phyloP scores from a whole-genome alignment of 1,284 basidiomycete genomes.

The Irpex rosettiformis region DNA sequence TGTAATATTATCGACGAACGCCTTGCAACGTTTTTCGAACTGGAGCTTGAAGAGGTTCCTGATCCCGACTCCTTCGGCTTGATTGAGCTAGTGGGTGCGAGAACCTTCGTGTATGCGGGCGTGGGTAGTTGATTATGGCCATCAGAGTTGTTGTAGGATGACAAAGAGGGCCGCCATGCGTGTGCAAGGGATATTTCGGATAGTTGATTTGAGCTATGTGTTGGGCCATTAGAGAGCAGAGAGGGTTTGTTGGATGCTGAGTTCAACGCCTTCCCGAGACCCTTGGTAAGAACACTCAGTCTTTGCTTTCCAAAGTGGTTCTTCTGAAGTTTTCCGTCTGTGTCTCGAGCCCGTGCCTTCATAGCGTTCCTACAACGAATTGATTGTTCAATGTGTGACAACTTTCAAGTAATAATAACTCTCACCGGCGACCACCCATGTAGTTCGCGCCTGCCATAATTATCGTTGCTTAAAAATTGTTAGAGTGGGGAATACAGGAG shows the following conservation, averaged over 20 bases:
- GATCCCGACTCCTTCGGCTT: neutral
- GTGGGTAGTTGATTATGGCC: neutral
- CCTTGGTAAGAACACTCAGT: constrained; percentile 46
- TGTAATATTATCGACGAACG: constrained; percentile 20
- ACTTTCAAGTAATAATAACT: neutral
- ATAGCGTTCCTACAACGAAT: constrained; percentile 42
- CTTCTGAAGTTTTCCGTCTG: constrained; percentile 45
- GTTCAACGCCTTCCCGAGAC: constrained; percentile 19
- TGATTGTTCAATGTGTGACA: too few relatives aligned
- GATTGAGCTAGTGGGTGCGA: neutral
- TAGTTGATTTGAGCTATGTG: neutral
- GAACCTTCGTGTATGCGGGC: constrained; percentile 6
- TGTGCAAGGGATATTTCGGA: constrained; percentile 24
- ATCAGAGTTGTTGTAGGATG: neutral
- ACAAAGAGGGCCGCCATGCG: constrained; percentile 15
- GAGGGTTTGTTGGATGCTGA: neutral
- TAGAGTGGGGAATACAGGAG: too few relatives aligned
- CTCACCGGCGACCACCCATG: constrained; percentile 57
- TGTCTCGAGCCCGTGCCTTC: constrained; percentile 50
- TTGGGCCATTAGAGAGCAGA: neutral
- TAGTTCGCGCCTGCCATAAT: constrained; percentile 55
- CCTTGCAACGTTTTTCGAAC: neutral
- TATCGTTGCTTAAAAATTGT: neutral
- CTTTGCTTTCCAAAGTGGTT: constrained; percentile 52
- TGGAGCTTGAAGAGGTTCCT: neutral